These are phyloP conservation scores for Anthracocystis setariae DNA, from an alignment of 1,284 basidiomycete species.

Conservation along the genomic window DNA sequence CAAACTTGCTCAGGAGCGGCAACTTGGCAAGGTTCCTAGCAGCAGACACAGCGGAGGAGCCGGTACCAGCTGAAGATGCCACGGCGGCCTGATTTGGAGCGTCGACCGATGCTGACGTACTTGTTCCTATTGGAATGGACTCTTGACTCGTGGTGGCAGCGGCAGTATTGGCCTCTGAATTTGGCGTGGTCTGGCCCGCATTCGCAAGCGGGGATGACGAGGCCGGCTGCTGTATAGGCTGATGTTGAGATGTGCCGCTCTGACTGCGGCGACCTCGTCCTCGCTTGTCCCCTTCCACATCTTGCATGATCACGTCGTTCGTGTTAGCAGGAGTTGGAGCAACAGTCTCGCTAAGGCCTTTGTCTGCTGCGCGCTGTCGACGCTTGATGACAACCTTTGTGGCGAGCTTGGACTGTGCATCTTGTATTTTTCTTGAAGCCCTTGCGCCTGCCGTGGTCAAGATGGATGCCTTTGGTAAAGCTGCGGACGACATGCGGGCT, in stretches of 20 bases:
- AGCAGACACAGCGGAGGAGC: neutral
- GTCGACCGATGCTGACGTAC: neutral
- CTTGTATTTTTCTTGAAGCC: conserved; percentile 10
- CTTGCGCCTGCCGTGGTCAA: conserved; percentile 2
- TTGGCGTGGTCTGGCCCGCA: too few relatives aligned
- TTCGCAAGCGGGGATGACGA: neutral
- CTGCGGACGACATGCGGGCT: conserved; percentile 21
- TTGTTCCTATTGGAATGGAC: neutral
- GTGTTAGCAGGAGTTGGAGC: neutral
- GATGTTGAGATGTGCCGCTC: neutral
- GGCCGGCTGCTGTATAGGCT: neutral
- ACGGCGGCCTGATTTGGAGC: neutral
- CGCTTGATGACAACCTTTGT: conserved; percentile 27
- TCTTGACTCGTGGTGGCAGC: too few relatives aligned
- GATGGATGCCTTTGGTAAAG: conserved; percentile 18
- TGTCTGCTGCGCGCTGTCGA: neutral
- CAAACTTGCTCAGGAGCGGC: conserved; percentile 14
- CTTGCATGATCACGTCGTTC: neutral
- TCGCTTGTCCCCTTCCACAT: neutral
- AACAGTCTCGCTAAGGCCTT: neutral
- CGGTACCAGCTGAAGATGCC: neutral
- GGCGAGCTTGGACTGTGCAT: conserved; percentile 15
- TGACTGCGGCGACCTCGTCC: too few relatives aligned
- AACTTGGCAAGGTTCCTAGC: neutral
- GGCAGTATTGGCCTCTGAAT: too few relatives aligned